A percentile compares a stretch with the other conserved stretches of the same genome.
Evolutionary conservation across 805 yeast genomes (phyloP).

Genomic region (Saturnispora besseyi): DNA sequence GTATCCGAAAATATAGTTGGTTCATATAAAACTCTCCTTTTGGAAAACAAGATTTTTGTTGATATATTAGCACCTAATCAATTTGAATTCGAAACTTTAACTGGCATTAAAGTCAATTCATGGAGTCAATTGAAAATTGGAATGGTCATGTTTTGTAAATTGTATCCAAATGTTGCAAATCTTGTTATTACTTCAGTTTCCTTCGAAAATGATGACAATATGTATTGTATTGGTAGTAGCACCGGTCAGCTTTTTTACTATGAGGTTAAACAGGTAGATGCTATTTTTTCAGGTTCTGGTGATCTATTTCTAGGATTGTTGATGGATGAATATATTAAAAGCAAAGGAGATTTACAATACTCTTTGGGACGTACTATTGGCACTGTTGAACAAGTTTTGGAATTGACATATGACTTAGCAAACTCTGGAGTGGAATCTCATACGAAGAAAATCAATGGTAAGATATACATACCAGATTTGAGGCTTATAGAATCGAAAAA

Average conservation of each 20-base stretch:
- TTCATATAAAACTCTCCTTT: conserved; percentile 42
- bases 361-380: conserved; percentile 35
- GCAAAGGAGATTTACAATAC: conserved; percentile 18
- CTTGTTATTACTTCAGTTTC: conserved; percentile 53
- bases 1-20: conserved; percentile 53
- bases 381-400: conserved; percentile 34
- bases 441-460: conserved; percentile 11
- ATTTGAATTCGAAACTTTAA: conserved; percentile 58
- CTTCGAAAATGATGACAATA: conserved; percentile 18
- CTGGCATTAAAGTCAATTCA: conserved; percentile 35
- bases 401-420: conserved; percentile 29
- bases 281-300: conserved; percentile 66
- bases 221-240: conserved; percentile 37
- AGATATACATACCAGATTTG: conserved; percentile 33
- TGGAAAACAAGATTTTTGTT: conserved; percentile 25
- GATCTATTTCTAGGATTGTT: conserved; percentile 60
- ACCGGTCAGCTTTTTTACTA: conserved; percentile 26
- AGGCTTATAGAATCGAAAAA: conserved; percentile 36
- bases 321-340: conserved; percentile 38
- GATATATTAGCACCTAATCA: conserved; percentile 63
- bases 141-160: conserved; percentile 32
- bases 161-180: conserved; percentile 36
- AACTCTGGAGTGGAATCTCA: not conserved
- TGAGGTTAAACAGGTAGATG: conserved; percentile 42
- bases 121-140: conserved; percentile 32